Evolutionary conservation across 2,329 filamentous ascomycete species (phyloP).

Genomic region (Claviceps capensis): DNA sequence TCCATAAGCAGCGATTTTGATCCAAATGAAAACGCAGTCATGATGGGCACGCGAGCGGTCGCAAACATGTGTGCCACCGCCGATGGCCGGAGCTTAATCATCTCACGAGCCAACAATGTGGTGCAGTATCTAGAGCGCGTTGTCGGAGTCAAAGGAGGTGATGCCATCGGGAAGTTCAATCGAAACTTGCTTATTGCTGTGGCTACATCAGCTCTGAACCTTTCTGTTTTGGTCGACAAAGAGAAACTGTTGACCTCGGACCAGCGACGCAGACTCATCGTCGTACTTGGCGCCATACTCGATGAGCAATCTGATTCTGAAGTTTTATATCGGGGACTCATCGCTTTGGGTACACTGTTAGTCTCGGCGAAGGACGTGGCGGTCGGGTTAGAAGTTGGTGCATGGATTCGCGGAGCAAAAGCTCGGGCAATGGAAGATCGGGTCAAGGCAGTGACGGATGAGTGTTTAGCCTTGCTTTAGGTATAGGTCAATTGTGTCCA

Average conservation of each 20-base stretch:
- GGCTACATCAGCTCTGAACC: constrained; percentile 74
- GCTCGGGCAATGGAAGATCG: constrained; percentile 31
- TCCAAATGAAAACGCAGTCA: constrained; percentile 64
- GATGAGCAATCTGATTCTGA: constrained; percentile 61
- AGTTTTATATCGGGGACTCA: constrained; percentile 67
- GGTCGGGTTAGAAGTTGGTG: constrained; percentile 26
- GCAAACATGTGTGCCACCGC: constrained; percentile 72
- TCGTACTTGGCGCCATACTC: constrained; percentile 50
- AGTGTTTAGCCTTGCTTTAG: constrained; percentile 22
- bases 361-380: constrained; percentile 36
- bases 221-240: constrained; percentile 53
- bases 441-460: constrained; percentile 32
- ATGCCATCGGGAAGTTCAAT: constrained; percentile 43
- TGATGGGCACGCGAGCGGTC: constrained; percentile 73
- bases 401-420: constrained; percentile 29
- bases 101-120: constrained; percentile 43
- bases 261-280: constrained; percentile 33
- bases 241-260: constrained; percentile 25
- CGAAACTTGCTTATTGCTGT: constrained; percentile 73
- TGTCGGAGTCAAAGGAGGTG: constrained; percentile 33
- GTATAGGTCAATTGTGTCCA: not conserved
- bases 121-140: constrained; percentile 51
- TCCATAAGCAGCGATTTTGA: constrained; percentile 35
- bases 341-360: constrained; percentile 64
- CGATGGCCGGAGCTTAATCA: constrained; percentile 53